Evolutionary conservation across 306 rosid genomes (phyloP).

Genomic region (Prunus kanzakura): DNA sequence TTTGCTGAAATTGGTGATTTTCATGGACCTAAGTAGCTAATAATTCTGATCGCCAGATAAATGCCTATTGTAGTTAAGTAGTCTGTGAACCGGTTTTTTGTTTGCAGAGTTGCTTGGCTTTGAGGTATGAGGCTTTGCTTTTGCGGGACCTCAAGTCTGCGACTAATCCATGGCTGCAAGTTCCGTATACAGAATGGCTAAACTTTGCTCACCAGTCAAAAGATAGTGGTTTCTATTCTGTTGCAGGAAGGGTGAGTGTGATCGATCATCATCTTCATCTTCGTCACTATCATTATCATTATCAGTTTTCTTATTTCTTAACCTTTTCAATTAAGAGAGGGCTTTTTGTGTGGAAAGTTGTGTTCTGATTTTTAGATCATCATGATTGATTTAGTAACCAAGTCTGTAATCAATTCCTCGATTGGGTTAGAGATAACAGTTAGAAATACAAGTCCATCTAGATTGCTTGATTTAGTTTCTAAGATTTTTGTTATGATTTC

Average conservation of each 20-base stretch:
- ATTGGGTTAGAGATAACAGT: not conserved
- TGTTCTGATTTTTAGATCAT: not conserved
- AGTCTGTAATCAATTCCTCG: not conserved
- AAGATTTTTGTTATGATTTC: not conserved
- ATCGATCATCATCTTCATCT: too few species aligned
- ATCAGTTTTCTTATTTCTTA: too few species aligned
- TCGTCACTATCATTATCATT: too few species aligned
- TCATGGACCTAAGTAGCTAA: not conserved
- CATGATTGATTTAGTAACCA: not conserved
- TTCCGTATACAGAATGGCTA: too few species aligned
- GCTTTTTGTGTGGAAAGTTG: not conserved
- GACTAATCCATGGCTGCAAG: constrained; percentile 34
- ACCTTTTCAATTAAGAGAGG: not conserved
- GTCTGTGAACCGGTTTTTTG: constrained; percentile 5
- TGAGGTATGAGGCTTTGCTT: constrained; percentile 83
- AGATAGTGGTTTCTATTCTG: too few species aligned
- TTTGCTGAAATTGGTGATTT: not conserved
- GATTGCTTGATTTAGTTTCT: not conserved
- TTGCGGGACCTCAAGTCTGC: constrained; percentile 54
- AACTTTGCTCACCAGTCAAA: too few species aligned
- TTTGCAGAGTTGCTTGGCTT: constrained; percentile 74
- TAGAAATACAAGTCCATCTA: not conserved
- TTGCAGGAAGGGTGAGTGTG: too few species aligned
- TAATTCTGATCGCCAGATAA: not conserved
- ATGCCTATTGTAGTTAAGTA: not conserved